phyloP scores from a whole-genome alignment of 2,329 filamentous ascomycete species.

The Hymenoscyphus infarciens region DNA sequence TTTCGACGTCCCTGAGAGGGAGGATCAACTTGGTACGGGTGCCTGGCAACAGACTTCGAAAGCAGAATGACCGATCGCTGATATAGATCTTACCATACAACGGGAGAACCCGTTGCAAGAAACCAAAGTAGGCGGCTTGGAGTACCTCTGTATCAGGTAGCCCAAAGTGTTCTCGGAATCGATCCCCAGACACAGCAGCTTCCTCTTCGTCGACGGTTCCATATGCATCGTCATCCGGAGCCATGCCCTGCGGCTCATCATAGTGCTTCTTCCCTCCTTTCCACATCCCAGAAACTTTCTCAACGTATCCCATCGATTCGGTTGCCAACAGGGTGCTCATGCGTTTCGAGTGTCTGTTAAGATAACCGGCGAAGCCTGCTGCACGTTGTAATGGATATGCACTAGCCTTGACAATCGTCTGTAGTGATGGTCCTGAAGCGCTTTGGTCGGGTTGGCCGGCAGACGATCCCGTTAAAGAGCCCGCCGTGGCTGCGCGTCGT shows the following conservation, averaged over 20 bases:
- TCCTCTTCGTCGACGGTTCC: slow-evolving; percentile 60
- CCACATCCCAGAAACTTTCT: slow-evolving; percentile 97
- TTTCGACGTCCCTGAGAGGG: slow-evolving; percentile 87
- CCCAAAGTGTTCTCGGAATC: slow-evolving; percentile 87
- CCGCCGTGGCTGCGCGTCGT: slow-evolving; percentile 25
- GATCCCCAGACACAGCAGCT: slow-evolving; percentile 64
- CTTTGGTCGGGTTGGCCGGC: slow-evolving; percentile 34
- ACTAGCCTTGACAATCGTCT: slow-evolving; percentile 58
- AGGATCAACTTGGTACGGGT: slow-evolving; percentile 90
- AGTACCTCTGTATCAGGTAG: slow-evolving; percentile 80
- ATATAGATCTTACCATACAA: slow-evolving; percentile 97
- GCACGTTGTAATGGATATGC: slow-evolving; percentile 80
- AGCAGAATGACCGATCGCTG: slow-evolving; percentile 83
- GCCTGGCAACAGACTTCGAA: slow-evolving; percentile 83
- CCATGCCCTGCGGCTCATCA: slow-evolving; percentile 54
- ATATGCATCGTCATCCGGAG: slow-evolving; percentile 51
- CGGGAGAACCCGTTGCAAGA: slow-evolving; percentile 82
- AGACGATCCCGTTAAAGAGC: slow-evolving; percentile 25
- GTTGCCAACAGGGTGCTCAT: slow-evolving; percentile 81
- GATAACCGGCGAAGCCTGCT: slow-evolving; percentile 75
- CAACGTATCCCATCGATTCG: slow-evolving; percentile 93
- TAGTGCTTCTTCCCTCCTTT: slow-evolving; percentile 89
- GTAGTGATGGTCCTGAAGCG: slow-evolving; percentile 48
- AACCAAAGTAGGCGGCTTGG: slow-evolving; percentile 87
- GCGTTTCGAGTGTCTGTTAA: slow-evolving; percentile 72